Evolutionary conservation across 2,329 filamentous ascomycete species (phyloP), one percentile per base, ranked within the genome.

Genomic region (Aotearoamyces nothofagi): DNA sequence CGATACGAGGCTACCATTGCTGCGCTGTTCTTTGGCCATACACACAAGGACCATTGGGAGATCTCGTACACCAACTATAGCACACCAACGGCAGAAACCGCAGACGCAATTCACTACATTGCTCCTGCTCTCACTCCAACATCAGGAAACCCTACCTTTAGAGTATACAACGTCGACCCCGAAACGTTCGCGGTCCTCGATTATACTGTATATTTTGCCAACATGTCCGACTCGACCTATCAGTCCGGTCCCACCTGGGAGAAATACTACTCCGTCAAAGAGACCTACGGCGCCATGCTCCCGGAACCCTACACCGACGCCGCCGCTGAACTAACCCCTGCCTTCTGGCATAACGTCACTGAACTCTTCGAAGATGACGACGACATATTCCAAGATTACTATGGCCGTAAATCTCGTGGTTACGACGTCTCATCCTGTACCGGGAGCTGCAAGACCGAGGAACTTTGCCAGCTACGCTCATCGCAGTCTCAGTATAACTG

Each of bases 301-400:
- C 42, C 35, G 16, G 57, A 62, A 20, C 55, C 60, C 2, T 37
- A 60, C 11, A 46, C 45, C 7, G 52, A 53, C 4, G 47, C 46
- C 0, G 27, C 37, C 1, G 42, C 44, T 5, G 57, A 72, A 37
- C 56, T 75, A 17, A 65, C 61, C 1, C 60, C 66, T 0, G 59
- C 58, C 1, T 71, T 71, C 46, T 73, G 68, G 67, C 67, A 71
- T 43, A 59, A 64, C 37, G 52, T 71, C 12, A 71, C 67, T 1
- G 50, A 49, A 1, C 43, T 51, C 3, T 58, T 72, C 27, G 58
- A 64, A 34, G 38, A 33, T 4, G 45, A 66, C 31, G 37, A 54
- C 3, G 34, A 41, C 0, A 44, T 54, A 2, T 70, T 71, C 38
- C 48, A 57, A 10, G 50, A 46, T 3, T 72, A 59, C 42, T 54